phyloP scores from a whole-genome alignment of 1,284 basidiomycete genomes.

The Bjerkandera adusta region DNA sequence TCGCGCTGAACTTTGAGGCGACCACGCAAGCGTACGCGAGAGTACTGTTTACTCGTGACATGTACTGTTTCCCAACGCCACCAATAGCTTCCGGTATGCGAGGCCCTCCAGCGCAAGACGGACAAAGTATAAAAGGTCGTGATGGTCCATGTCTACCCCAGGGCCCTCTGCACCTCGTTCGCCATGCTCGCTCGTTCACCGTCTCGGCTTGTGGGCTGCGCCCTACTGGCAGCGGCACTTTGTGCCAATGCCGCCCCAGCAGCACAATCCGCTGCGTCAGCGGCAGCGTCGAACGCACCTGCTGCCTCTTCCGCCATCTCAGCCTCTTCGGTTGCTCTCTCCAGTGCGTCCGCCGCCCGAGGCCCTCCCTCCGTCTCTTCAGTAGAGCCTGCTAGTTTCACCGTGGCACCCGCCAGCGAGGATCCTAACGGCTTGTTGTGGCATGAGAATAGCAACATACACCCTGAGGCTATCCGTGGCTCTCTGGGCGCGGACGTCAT shows the following conservation, averaged over 20 bases:
- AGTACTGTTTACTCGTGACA: too few species aligned
- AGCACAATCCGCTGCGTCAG: too few species aligned
- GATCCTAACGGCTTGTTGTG: constrained; percentile 13
- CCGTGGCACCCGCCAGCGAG: constrained; percentile 9
- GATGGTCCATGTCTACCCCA: too few species aligned
- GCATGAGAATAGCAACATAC: constrained; percentile 8
- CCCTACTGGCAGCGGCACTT: neutral
- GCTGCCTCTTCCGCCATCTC: neutral
- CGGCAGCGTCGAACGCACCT: neutral
- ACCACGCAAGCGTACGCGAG: too few species aligned
- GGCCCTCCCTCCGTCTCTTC: neutral
- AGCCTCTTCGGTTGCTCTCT: neutral
- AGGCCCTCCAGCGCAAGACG: too few species aligned
- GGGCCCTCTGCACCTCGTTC: too few species aligned
- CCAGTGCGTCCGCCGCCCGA: neutral
- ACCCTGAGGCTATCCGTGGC: constrained; percentile 33
- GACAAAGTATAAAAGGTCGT: too few species aligned
- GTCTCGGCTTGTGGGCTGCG: too few species aligned
- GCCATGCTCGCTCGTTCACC: too few species aligned
- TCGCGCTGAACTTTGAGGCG: too few species aligned
- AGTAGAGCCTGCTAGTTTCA: neutral
- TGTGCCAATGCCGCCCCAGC: constrained; percentile 2
- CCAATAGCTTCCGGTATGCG: too few species aligned
- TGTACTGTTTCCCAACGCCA: too few species aligned
- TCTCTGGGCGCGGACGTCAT: constrained; percentile 47